Evolutionary conservation across 176 grass and related monocot species (phyloP).

Genomic region (Cenchrus fungigraminus): DNA sequence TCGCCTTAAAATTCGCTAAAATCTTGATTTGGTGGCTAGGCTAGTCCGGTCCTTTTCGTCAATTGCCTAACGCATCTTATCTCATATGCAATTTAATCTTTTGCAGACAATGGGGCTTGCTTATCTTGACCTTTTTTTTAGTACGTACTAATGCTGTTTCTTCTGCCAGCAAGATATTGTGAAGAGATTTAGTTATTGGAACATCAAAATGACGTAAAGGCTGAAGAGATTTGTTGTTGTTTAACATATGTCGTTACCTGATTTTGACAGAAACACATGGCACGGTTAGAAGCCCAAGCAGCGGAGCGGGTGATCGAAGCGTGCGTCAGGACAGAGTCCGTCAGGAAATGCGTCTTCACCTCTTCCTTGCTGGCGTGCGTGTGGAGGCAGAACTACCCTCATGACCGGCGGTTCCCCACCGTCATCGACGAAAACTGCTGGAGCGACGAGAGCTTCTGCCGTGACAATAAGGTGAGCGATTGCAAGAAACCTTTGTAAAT

Average conservation of each 20-base stretch:
- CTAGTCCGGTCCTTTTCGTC: background rate
- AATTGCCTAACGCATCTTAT: background rate
- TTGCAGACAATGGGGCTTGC: background rate
- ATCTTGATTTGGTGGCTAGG: background rate
- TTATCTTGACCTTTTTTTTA: background rate
- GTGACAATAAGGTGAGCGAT: slow-evolving; percentile 75
- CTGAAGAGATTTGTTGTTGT: background rate
- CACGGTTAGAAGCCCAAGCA: slow-evolving; percentile 70
- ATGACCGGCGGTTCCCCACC: slow-evolving; percentile 54
- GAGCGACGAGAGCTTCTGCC: slow-evolving; percentile 94
- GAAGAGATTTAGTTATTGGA: background rate
- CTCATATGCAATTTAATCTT: background rate
- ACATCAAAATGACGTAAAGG: background rate
- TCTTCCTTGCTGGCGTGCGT: slow-evolving; percentile 86
- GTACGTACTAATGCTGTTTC: background rate
- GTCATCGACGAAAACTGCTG: slow-evolving; percentile 91
- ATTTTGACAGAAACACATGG: slow-evolving; percentile 85
- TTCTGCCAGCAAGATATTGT: background rate
- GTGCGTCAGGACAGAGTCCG: slow-evolving; percentile 79
- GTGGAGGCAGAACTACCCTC: slow-evolving; percentile 62
- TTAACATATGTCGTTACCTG: background rate
- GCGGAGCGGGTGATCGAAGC: slow-evolving; percentile 89
- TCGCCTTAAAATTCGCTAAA: background rate
- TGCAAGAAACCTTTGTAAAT: background rate
- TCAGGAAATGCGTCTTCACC: slow-evolving; percentile 88